These are phyloP conservation scores for Huntiella decipiens DNA, from an alignment of 2,329 filamentous ascomycete genomes.

Conservation along the genomic window DNA sequence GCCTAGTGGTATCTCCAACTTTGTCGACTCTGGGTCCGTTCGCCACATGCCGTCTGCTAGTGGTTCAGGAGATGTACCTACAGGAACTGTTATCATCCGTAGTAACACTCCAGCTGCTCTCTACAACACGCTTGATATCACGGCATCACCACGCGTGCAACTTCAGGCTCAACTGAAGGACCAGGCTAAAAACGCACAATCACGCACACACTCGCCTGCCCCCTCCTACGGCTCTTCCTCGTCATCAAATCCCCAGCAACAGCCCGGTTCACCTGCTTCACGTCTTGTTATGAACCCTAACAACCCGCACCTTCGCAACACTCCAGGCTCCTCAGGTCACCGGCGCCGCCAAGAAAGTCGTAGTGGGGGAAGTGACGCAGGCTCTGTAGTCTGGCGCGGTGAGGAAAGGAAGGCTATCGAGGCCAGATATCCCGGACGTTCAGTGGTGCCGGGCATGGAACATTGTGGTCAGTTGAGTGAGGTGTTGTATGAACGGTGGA, in stretches of 20 bases:
- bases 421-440: slow-evolving; percentile 35
- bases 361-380: slow-evolving; percentile 23
- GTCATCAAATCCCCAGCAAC: background rate
- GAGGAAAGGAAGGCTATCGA: slow-evolving; percentile 20
- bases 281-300: slow-evolving; percentile 63
- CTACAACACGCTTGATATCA: slow-evolving; percentile 9
- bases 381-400: slow-evolving; percentile 8
- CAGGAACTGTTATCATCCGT: slow-evolving; percentile 35
- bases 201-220: slow-evolving; percentile 8
- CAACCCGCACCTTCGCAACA: slow-evolving; percentile 58
- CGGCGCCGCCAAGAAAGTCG: slow-evolving; percentile 39
- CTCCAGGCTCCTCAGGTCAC: slow-evolving; percentile 29
- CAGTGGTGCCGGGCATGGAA: slow-evolving; percentile 58
- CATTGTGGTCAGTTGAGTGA: slow-evolving; percentile 79
- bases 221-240: slow-evolving; percentile 1
- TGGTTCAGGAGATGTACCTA: slow-evolving; percentile 20
- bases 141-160: slow-evolving; percentile 3
- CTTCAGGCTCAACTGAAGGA: background rate
- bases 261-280: slow-evolving; percentile 21
- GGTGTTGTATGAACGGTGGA: slow-evolving; percentile 80
- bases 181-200: slow-evolving; percentile 12
- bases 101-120: slow-evolving; percentile 1
- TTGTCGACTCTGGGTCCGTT: slow-evolving; percentile 6
- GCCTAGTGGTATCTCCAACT: slow-evolving; percentile 12
- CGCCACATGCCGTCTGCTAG: slow-evolving; percentile 1